Evolutionary conservation across 2,329 filamentous ascomycete genomes (phyloP), one percentile per base, ranked within the genome.

Genomic region (Leptodontidium sp.): DNA sequence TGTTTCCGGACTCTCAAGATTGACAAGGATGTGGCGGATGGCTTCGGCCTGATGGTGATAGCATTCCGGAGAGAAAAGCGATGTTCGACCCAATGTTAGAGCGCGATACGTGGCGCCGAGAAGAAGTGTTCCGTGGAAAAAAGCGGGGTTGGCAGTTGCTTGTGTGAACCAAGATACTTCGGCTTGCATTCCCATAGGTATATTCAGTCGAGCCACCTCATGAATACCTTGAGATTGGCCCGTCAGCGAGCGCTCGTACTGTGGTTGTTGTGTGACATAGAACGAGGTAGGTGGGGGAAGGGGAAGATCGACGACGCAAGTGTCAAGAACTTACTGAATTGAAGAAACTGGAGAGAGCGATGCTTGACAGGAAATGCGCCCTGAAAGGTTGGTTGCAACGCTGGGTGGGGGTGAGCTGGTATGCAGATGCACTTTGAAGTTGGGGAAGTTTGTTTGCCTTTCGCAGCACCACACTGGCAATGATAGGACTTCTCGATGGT

Each of bases 91-190:
- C 2, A 40, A 15, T 2, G 32, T 58, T 24, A 64, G 38, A 24
- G 67, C 67, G 2, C 65, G 64, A 50, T 63, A 45, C 2, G 67
- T 57, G 17, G 53, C 49, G 17, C 38, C 58, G 0, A 66, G 15
- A 12, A 64, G 63, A 1, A 69, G 26, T 8, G 64, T 66, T 6
- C 63, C 63, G 26, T 50, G 63, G 17, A 65, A 66, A 3, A 63
- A 63, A 11, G 64, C 67, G 9, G 45, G 50, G 6, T 21, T 58
- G 11, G 43, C 12, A 50, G 55, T 63, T 29, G 62, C 67, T 50
- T 59, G 53, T 4, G 14, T 59, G 40, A 66, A 69, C 40, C 52
- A 66, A 24, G 53, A 45, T 0, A 17, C 24, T 47, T 65, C 66
- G 4, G 47, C 17, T 14, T 21, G 32, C 2, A 55, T 52, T 17